Evolutionary conservation across 192 early-diverging fungal genomes (phyloP), one percentile per base, ranked within the genome.

Genomic region (Powellomyces hirtus): DNA sequence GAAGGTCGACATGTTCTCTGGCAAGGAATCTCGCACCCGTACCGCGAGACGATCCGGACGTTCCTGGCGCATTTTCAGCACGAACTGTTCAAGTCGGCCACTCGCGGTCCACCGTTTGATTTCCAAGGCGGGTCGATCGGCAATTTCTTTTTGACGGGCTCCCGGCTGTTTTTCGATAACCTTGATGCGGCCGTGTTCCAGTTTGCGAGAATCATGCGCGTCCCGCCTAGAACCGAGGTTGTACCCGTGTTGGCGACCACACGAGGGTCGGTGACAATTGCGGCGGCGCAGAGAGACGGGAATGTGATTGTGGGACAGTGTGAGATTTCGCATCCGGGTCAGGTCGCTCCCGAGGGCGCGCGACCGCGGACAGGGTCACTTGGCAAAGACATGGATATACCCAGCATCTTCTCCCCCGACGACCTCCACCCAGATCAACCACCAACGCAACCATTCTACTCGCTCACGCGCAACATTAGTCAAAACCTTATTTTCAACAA

Each of bases 111-210:
- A 36, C 73, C 74, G 1, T 92, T 90, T 65, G 86, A 90, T 20
- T 92, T 90, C 59, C 82, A 87, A 8, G 87, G 88, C 44, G 90
- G 88, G 30, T 81, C 80, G 18, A 89, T 92, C 59, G 90, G 90
- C 4, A 92, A 92, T 73, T 89, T 92, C 71, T 90, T 92, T 66
- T 67, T 92, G 56, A 90, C 88, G 29, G 90, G 90, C 10, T 89
- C 86, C 4, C 79, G 90, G 11, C 73, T 91, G 36, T 91, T 91
- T 59, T 90, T 90, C 77, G 78, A 87, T 83, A 38, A 67, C 27
- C 72, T 81, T 14, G 77, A 81, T 45, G 87, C 89, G 7, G 90
- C 89, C 49, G 88, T 91, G 51, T 90, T 90, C 71, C 71, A 90
- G 53, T 90, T 91, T 68, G 75, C 87, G 0, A 76, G 86, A 35